Evolutionary conservation across 306 rosid species (phyloP), one percentile per base, ranked within the genome.

Genomic region (Cucumis hystrix): DNA sequence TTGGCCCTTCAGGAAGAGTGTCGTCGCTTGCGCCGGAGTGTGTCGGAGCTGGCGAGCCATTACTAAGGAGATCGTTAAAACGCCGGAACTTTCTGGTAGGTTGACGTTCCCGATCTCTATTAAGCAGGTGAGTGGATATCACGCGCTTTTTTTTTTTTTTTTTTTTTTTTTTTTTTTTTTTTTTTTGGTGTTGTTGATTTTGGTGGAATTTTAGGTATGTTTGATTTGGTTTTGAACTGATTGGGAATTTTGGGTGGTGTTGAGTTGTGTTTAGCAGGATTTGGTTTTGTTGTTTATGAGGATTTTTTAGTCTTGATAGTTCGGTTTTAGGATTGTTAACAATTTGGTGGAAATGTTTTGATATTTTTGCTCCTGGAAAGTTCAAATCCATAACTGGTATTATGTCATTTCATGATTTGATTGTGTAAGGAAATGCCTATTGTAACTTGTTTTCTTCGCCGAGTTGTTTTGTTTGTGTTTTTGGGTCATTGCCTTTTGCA

Each of bases 1-100:
- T 4, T 96, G 99, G 99, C 99, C 99, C 8, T 89, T 84, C 7
- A 83, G 99, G 62, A 88, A 85, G 85, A 88, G 79, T 81, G 99
- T 96, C 7, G 96, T 92, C 62, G 92, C 96, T 7, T 92, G 98
- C 59, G 97, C 99, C 35, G 97, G 98, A 20, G 99, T 96, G 0
- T 92, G 99, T 81, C 89, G 98, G 78, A 91, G 91, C 71, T 96
- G 99, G 99, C 86, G 99, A 21, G 75, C 80, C 18, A 85, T 91
- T 77, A 89, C 92, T 1, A 89, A 84, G 77, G 98, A 92, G 82
- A 91, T 92, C 80, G 98, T 96, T n/a, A 85, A 84, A 80, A 75
- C 85, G 7, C 99, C 96, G 5, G 91, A 92, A 45, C 75, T 88
- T 58, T 92, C 98, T 7, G 80, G 93, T 0, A 85, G 66, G 82